These are phyloP conservation scores for Aspergillus tanneri DNA, from an alignment of 2,329 filamentous ascomycete genomes.

Conservation along the genomic window DNA sequence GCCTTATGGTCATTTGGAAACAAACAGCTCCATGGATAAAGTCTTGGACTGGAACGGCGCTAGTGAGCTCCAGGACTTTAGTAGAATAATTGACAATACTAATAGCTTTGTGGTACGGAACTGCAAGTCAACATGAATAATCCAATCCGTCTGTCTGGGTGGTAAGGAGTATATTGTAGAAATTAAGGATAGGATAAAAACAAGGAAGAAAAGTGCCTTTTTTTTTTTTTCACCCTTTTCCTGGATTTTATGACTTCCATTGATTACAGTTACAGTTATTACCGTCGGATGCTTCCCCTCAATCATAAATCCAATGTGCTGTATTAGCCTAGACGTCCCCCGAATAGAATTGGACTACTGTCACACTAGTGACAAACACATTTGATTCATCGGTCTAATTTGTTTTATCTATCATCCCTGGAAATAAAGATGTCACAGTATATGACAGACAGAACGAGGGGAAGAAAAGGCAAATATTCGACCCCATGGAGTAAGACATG, in stretches of 20 bases:
- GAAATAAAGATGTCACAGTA: constrained; percentile 1
- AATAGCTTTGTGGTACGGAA: constrained; percentile 9
- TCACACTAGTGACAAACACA: constrained; percentile 30
- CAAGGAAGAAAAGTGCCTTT: too few species aligned
- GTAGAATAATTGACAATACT: constrained; percentile 25
- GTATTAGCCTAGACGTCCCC: constrained; percentile 7
- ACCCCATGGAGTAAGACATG: too few species aligned
- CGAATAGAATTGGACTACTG: constrained; percentile 21
- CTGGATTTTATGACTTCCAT: neutral
- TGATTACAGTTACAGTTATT: constrained; percentile 8
- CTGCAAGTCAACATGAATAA: too few species aligned
- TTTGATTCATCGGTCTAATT: constrained; percentile 17
- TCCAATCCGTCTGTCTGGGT: too few species aligned
- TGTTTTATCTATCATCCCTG: constrained; percentile 12
- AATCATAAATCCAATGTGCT: constrained; percentile 11
- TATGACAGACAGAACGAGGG: too few species aligned
- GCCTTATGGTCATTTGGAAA: constrained; percentile 16
- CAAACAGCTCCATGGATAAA: constrained; percentile 26
- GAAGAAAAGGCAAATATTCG: neutral
- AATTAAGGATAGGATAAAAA: too few species aligned
- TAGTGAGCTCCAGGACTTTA: constrained; percentile 24
- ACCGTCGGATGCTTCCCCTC: constrained; percentile 6
- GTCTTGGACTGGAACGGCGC: constrained; percentile 15
- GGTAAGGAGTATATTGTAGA: too few species aligned
- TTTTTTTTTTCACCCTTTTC: neutral